Base-by-base conservation (phyloP, 352 stramenopile species). In the Pythium phragmiticola region DNA sequence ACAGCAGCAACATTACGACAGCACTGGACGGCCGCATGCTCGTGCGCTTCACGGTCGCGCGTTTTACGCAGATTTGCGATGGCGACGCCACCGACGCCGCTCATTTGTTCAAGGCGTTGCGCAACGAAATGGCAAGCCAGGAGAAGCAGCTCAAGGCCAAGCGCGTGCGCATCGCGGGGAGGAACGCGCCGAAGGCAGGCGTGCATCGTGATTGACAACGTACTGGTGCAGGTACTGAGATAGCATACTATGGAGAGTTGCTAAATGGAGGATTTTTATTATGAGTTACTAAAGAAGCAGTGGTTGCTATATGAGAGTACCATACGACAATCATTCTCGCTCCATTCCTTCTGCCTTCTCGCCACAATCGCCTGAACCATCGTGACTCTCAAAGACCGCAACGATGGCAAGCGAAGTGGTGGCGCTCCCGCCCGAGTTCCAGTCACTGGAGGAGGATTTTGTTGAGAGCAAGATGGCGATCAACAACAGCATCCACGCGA, bases 381-480 rank as follows among this genome's bases (percentile, higher is more conserved):
- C 36, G 57, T 30, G 26, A 30, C 26, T 5, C 26, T 30, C 26
- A 5, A 30, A 3, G 26, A 30, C 16, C 16, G 37, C 37, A 43
- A 62, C 60, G 53, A 75, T 75, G 69, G 65, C 66, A 57, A 57
- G 33, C 62, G 71, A 55, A 39, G 59, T 39, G 17, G 57, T 57
- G 57, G 73, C 73, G 43, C 75, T 89, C 60, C 79, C 79, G 28
- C 62, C 70, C 7, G 74, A 85, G 64, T 92, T 92, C 63, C 68
- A 75, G 54, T 82, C 77, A 51, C 76, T 90, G 21, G 84, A 90
- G 69, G 84, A 87, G 62, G 81, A 92, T 68, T 92, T 89, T 52
- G 78, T 92, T 49, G 81, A 92, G 45, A 82, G 77, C 72, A 92
- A 92, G 71, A 89, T 89, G 62, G 71, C 79, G 23, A 89, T 92